These are phyloP conservation scores for Colletotrichum truncatum DNA, from an alignment of 2,329 filamentous ascomycete genomes.

Conservation along the genomic window DNA sequence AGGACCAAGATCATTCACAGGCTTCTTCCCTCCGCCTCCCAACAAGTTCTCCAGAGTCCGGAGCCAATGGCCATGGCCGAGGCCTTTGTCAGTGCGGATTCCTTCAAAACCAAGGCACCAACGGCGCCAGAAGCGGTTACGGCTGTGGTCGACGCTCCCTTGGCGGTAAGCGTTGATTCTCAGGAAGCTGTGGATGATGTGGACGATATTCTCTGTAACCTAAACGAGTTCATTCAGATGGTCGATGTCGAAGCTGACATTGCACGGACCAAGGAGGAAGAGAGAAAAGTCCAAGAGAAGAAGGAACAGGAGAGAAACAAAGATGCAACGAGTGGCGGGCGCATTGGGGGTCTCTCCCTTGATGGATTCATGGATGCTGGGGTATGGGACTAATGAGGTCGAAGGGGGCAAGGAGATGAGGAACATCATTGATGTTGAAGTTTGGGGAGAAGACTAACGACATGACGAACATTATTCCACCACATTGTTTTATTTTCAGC, in stretches of 20 bases:
- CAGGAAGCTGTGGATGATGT: slow-evolving; percentile 49
- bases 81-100: slow-evolving; percentile 57
- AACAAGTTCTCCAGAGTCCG: slow-evolving; percentile 50
- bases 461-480: background rate
- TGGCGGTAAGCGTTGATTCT: slow-evolving; percentile 4
- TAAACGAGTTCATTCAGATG: slow-evolving; percentile 53
- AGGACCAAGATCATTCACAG: slow-evolving; percentile 41
- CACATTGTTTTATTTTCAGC: background rate
- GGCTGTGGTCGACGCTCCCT: background rate
- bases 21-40: slow-evolving; percentile 53
- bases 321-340: background rate
- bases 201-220: slow-evolving; percentile 54
- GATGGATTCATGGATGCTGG: slow-evolving; percentile 13
- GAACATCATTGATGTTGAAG: background rate
- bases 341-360: background rate
- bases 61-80: slow-evolving; percentile 57
- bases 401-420: too few species aligned
- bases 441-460: background rate
- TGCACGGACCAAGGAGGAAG: slow-evolving; percentile 25
- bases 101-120: background rate
- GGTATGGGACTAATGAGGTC: background rate
- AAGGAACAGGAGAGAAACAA: background rate
- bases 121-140: slow-evolving; percentile 20
- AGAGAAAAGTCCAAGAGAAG: background rate
- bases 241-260: slow-evolving; percentile 45